Conservation (phyloP, 495 filamentous ascomycete genomes). For the Hypomontagnella monticulosa region DNA sequence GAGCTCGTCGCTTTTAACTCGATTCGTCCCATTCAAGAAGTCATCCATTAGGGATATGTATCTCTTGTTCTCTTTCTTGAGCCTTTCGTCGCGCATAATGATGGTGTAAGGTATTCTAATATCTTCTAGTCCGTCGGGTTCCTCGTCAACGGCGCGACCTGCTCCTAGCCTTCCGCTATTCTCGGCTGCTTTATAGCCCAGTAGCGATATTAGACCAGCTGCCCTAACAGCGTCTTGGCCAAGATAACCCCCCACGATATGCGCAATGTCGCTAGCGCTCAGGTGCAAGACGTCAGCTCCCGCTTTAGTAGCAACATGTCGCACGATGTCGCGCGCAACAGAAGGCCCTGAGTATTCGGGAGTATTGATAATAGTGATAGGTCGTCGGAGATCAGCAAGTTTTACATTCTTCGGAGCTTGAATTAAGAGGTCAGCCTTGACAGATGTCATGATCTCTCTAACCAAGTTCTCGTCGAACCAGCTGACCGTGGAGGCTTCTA, state of each 20-base stretch:
- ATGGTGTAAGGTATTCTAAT: slow-evolving; percentile 7
- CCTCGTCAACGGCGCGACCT: slow-evolving; percentile 20
- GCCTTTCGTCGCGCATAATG: slow-evolving; percentile 26
- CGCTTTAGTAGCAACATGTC: slow-evolving; percentile 64
- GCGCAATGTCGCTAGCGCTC: slow-evolving; percentile 80
- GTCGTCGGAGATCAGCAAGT: slow-evolving; percentile 43
- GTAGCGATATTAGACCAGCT: slow-evolving; percentile 56
- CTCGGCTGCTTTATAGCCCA: slow-evolving; percentile 72
- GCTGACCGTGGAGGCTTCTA: slow-evolving; percentile 17
- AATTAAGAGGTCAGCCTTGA: slow-evolving; percentile 49
- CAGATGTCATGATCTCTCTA: slow-evolving; percentile 49
- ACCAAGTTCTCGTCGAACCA: slow-evolving; percentile 33
- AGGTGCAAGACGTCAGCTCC: slow-evolving; percentile 81
- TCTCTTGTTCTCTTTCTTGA: slow-evolving; percentile 32
- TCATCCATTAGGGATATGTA: slow-evolving; percentile 41
- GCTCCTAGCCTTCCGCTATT: slow-evolving; percentile 48
- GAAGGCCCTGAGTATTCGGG: slow-evolving; percentile 48
- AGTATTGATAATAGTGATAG: slow-evolving; percentile 51
- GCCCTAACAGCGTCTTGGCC: slow-evolving; percentile 66
- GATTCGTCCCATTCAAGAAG: slow-evolving; percentile 27
- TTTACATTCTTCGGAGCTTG: slow-evolving; percentile 35
- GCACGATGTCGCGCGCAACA: slow-evolving; percentile 46
- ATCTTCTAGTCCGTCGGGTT: slow-evolving; percentile 7
- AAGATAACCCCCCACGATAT: slow-evolving; percentile 77
- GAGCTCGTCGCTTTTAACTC: slow-evolving; percentile 45